A percentile compares a stretch with the other conserved stretches of the same genome.
Conservation (phyloP, 2,329 filamentous ascomycete genomes). For the Penicillium janthinellum region DNA sequence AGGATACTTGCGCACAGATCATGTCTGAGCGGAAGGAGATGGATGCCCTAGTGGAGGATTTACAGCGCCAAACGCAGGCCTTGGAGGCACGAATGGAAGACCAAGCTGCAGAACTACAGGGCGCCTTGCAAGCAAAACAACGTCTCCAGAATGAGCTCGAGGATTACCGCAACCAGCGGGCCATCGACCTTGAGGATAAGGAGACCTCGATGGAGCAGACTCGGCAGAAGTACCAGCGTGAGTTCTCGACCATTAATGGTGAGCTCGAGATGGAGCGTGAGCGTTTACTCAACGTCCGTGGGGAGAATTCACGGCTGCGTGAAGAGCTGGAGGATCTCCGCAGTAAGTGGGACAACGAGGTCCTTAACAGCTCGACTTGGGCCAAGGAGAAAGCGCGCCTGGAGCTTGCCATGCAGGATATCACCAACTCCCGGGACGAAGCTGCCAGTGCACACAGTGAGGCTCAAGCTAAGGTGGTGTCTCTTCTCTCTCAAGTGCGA, state of each 20-base stretch:
- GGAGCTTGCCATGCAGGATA: slow-evolving; percentile 84
- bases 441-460: slow-evolving; percentile 92
- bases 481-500: slow-evolving; percentile 85
- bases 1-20: slow-evolving; percentile 85
- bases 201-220: slow-evolving; percentile 96
- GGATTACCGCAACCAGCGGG: slow-evolving; percentile 91
- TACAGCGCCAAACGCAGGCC: slow-evolving; percentile 85
- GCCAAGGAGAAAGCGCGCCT: slow-evolving; percentile 95
- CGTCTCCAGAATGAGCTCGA: slow-evolving; percentile 95
- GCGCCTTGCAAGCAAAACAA: slow-evolving; percentile 85
- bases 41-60: slow-evolving; percentile 82
- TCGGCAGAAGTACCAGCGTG: slow-evolving; percentile 92
- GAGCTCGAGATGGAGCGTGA: slow-evolving; percentile 93
- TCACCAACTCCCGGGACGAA: slow-evolving; percentile 89
- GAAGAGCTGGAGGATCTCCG: slow-evolving; percentile 94
- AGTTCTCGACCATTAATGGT: slow-evolving; percentile 84
- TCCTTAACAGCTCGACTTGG: slow-evolving; percentile 96
- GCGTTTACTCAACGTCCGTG: slow-evolving; percentile 78
- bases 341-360: slow-evolving; percentile 97
- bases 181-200: slow-evolving; percentile 96
- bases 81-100: slow-evolving; percentile 92
- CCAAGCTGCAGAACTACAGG: slow-evolving; percentile 83
- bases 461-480: slow-evolving; percentile 89
- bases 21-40: slow-evolving; percentile 92
- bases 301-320: slow-evolving; percentile 83